Evolutionary conservation across 495 filamentous ascomycete genomes (phyloP).

Genomic region (Hypoxylon fuscum): DNA sequence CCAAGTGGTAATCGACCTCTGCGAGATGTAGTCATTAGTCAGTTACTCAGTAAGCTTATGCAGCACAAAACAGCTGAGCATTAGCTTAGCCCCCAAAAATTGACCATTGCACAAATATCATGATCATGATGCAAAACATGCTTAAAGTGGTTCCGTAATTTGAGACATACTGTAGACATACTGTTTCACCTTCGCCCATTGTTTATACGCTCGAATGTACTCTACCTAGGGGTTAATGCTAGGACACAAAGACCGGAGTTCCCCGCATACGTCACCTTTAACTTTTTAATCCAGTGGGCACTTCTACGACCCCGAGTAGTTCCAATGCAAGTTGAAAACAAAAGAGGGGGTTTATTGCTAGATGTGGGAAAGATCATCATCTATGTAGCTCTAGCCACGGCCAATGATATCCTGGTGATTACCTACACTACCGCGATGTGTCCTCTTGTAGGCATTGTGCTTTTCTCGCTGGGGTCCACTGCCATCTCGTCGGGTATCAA

Average conservation of each 20-base stretch:
- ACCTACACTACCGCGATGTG: constrained; percentile 1
- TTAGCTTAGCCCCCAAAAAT: constrained; percentile 28
- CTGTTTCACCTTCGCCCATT: too few relatives aligned
- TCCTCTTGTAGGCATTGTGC: neutral
- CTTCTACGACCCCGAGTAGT: neutral
- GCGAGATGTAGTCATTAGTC: constrained; percentile 18
- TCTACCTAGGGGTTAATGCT: neutral
- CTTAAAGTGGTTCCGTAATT: too few relatives aligned
- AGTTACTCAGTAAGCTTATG: constrained; percentile 20
- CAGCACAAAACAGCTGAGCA: constrained; percentile 14
- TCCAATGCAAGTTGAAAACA: neutral
- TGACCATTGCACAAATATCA: constrained; percentile 17
- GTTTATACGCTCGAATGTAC: too few relatives aligned
- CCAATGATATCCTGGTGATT: too few relatives aligned
- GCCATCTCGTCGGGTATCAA: constrained; percentile 24
- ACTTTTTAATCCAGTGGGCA: neutral
- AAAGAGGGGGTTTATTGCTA: neutral
- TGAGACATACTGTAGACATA: too few relatives aligned
- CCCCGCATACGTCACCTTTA: neutral
- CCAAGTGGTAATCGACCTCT: constrained; percentile 32
- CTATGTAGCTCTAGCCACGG: too few relatives aligned
- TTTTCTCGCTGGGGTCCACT: neutral
- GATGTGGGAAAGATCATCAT: too few relatives aligned
- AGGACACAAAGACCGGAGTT: neutral
- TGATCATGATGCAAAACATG: too few relatives aligned